A percentile compares a stretch with the other conserved stretches of the same genome.
Conservation (phyloP, 177 flowering plant species). For the Telopea speciosissima region DNA sequence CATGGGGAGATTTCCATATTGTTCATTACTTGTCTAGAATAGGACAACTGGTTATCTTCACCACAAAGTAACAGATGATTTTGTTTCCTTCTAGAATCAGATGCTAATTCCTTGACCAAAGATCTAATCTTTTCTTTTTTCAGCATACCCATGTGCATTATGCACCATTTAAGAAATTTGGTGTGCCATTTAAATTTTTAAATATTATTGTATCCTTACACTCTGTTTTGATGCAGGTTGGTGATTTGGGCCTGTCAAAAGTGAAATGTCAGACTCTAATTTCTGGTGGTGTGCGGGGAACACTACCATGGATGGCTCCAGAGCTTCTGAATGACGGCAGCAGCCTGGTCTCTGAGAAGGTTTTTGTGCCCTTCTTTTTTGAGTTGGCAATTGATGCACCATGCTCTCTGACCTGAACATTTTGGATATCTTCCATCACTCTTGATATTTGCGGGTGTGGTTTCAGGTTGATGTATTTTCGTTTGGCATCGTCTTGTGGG, state of each 20-base stretch:
- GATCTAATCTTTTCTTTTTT: not conserved
- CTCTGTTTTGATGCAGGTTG: constrained; percentile 46
- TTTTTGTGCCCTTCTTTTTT: constrained; percentile 16
- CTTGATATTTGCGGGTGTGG: not conserved
- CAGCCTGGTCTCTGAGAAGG: constrained; percentile 92
- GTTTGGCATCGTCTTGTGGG: constrained; percentile 97
- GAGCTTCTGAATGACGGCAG: constrained; percentile 92
- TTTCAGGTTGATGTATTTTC: constrained; percentile 89
- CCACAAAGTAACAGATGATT: not conserved
- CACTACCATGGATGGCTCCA: constrained; percentile 99
- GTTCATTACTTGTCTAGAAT: not conserved
- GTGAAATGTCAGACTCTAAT: constrained; percentile 86
- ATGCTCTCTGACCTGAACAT: not conserved
- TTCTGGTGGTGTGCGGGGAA: constrained; percentile 94
- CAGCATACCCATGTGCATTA: not conserved
- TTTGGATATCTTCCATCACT: not conserved
- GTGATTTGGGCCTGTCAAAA: constrained; percentile 91
- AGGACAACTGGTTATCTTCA: not conserved
- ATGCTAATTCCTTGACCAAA: not conserved
- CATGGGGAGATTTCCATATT: not conserved
- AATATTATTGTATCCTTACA: not conserved
- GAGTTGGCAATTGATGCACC: not conserved
- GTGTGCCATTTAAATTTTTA: not conserved
- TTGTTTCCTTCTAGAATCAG: not conserved
- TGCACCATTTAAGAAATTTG: not conserved